Evolutionary conservation across 139 green algal species (phyloP), one percentile per base, ranked within the genome.

Genomic region (Chlorokybus atmophyticus): DNA sequence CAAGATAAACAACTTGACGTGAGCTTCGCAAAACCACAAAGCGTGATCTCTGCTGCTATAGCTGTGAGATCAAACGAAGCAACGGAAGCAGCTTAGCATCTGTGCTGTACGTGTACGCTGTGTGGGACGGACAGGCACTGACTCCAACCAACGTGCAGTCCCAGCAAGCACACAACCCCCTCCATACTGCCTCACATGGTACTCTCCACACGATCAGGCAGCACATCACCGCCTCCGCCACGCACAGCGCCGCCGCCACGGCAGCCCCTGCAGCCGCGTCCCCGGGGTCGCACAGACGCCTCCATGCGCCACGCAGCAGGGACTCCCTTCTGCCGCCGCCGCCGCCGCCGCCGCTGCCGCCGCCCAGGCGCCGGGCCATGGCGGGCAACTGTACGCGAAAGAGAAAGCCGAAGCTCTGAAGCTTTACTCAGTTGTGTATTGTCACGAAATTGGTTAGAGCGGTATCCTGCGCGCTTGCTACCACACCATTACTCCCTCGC

Each of bases 221-320:
- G 40, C 59, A 67, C 28, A 67, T 40, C 19, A 60, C 4, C 5
- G 50, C 50, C 31, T 67, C 59, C 19, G 38, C 7, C 23, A 52
- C 27, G 17, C 44, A 54, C 10, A 60, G 32, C 24, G 23, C 8
- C n/a, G 24, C 17, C 8, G 59, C 58, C 23, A 66, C 58, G n/a
- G 4, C 23, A 21, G n/a, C 17, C 27, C 21, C 48, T n/a, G 32
- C 32, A 8, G 21, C 25, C 17, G 27, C 32, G 58, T 66, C 58
- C 21, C 29, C 24, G 24, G 57, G 57, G 48, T 64, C 42, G 48
- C 23, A 32, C 42, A 64, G 21, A 26, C 57, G 57, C 23, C 39
- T 21, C n/a, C n/a, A n/a, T n/a, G n/a, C n/a, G n/a, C n/a, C n/a
- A n/a, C n/a, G n/a, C n/a, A n/a, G n/a, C n/a, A n/a, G n/a, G n/a